phyloP scores from a whole-genome alignment of 2,329 filamentous ascomycete species.

The Lasiodiplodia sp. region DNA sequence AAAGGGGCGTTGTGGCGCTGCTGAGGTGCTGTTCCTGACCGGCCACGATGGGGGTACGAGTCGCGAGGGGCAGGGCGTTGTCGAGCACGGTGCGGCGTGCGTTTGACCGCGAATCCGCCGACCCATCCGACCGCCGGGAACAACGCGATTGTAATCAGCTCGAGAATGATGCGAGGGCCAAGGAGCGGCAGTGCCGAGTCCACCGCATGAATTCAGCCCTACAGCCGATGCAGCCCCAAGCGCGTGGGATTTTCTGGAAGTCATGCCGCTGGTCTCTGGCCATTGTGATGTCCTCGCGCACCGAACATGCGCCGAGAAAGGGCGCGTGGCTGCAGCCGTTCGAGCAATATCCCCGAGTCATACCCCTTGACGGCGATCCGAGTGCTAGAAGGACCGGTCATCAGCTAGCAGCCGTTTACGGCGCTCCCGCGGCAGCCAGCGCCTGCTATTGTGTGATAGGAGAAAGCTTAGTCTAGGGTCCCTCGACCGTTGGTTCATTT shows the following conservation, averaged over 20 bases:
- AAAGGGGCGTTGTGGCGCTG: conserved; percentile 22
- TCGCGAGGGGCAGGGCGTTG: conserved; percentile 4
- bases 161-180: neutral
- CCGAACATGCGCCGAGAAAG: conserved; percentile 21
- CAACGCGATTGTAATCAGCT: conserved; percentile 9
- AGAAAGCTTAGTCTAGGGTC: conserved; percentile 17
- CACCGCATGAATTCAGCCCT: conserved; percentile 12
- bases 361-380: conserved; percentile 9
- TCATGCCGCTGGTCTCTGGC: neutral
- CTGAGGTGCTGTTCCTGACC: conserved; percentile 15
- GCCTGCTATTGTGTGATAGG: neutral
- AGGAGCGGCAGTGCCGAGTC: neutral
- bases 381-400: neutral
- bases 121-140: neutral
- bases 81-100: neutral
- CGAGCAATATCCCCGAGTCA: conserved; percentile 10
- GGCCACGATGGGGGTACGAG: conserved; percentile 1
- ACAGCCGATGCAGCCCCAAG: conserved; percentile 2
- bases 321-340: conserved; percentile 5
- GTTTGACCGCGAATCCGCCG: conserved; percentile 12
- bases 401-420: conserved; percentile 21
- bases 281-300: neutral
- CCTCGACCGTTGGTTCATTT: neutral
- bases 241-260: conserved; percentile 10
- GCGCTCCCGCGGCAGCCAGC: conserved; percentile 12